These are phyloP conservation scores for Alectoria sarmentosa DNA, from an alignment of 495 filamentous ascomycete genomes.

Conservation along the genomic window DNA sequence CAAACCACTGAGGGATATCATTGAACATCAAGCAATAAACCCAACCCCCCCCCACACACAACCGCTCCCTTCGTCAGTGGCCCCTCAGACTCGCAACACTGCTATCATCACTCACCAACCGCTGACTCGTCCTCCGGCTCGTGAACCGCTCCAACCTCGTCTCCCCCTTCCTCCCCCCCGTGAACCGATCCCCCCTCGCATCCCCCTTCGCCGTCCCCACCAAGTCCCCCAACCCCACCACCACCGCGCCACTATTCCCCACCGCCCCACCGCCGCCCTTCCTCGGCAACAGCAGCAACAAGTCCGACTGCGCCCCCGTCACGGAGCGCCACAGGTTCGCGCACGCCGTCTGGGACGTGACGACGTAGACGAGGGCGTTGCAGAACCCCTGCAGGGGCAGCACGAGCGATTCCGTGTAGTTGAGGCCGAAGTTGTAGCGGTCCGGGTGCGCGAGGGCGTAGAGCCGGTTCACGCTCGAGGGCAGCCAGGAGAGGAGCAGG, in stretches of 20 bases:
- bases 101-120: constrained; percentile 21
- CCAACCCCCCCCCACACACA: background rate
- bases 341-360: constrained; percentile 44
- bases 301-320: constrained; percentile 5
- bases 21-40: background rate
- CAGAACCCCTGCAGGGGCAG: constrained; percentile 83
- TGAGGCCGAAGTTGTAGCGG: constrained; percentile 49
- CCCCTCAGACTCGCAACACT: constrained; percentile 16
- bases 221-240: background rate
- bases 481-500: constrained; percentile 76
- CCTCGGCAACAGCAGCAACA: no score
- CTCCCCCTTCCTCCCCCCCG: background rate
- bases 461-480: constrained; percentile 71
- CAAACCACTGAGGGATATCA: constrained; percentile 1
- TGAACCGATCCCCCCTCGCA: background rate
- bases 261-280: background rate
- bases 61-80: background rate
- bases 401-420: constrained; percentile 65
- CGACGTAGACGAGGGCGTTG: constrained; percentile 75
- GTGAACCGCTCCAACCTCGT: constrained; percentile 13
- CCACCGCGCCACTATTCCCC: background rate
- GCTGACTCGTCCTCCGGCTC: constrained; percentile 16
- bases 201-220: background rate
- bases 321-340: constrained; percentile 15
- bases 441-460: constrained; percentile 56